Evolutionary conservation across 2,329 filamentous ascomycete species (phyloP), one percentile per base, ranked within the genome.

Genomic region (Sporothrix dimorphospora): DNA sequence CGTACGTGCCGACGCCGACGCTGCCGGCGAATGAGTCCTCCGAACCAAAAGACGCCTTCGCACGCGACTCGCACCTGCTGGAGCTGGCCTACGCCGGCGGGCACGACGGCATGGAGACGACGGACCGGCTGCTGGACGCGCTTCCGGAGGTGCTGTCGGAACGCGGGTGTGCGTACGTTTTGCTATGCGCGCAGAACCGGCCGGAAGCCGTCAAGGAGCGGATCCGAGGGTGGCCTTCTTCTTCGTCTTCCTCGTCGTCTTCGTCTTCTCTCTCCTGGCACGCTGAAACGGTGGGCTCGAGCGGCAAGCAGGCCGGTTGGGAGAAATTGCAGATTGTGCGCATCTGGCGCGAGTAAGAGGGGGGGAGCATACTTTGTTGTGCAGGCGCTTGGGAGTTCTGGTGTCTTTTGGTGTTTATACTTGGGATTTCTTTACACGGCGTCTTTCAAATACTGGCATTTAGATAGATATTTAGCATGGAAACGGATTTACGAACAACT

Each of bases 51-150:
- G 71, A 69, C 61, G 78, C 81, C 11, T 97, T 94, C 76, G 93
- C 94, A 71, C 88, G 90, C 72, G 94, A 98, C 78, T 94, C 93
- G 38, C 91, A 94, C 78, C 85, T 98, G 71, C 87, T 98, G 30
- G 90, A 92, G 51, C 84, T 98, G 65, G 93, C 94, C 4, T 98
- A 97, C 80, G 95, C 94, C 0, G 96, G 96, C 34, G 96, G 96
- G 0, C 82, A 83, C 40, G 92, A 98, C 79, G 96, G 96, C 6
- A 99, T 99, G 95, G 94, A 97, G 83, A 94, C 91, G 34, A 99
- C 95, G 61, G 88, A 95, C 74, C 86, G 93, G 53, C 83, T 99
- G 75, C 83, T 99, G 51, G 87, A 88, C 11, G 85, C 87, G 45
- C 82, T 99, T 75, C 91, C 92, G 0, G 79, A 79, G 0, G 82